Conservation (phyloP, 208 protist species). For the Trypanosoma vivax region DNA sequence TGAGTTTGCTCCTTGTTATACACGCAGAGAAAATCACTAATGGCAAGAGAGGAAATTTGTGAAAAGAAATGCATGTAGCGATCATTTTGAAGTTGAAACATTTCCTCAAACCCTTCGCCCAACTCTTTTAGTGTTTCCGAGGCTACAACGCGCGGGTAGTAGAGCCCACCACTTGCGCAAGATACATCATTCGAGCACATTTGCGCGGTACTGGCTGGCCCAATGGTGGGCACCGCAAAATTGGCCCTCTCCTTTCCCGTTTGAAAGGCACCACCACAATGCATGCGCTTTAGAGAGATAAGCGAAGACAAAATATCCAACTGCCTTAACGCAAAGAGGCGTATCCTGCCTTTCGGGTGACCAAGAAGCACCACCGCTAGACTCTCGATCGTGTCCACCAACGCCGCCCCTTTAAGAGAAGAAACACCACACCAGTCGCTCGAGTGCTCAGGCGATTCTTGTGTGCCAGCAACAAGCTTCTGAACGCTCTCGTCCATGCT, state of each 20-base stretch:
- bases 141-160: neutral
- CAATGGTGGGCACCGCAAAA: too few species aligned
- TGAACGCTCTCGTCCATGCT: conserved; percentile 2
- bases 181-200: too few species aligned
- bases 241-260: neutral
- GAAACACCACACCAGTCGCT: conserved; percentile 11
- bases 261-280: neutral
- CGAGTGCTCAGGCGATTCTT: neutral
- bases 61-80: conserved; percentile 12
- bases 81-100: conserved; percentile 11
- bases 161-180: neutral
- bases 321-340: conserved; percentile 4
- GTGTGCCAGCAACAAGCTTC: neutral
- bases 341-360: conserved; percentile 2
- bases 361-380: conserved; percentile 15
- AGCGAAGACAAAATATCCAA: conserved; percentile 16
- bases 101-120: conserved; percentile 15
- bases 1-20: too few species aligned
- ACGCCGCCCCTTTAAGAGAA: neutral
- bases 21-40: too few species aligned
- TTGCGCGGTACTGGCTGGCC: too few species aligned
- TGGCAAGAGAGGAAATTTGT: too few species aligned
- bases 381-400: conserved; percentile 18
- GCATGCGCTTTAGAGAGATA: conserved; percentile 2
- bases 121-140: conserved; percentile 15